These are phyloP conservation scores for Cytospora chrysosperma DNA, from an alignment of 2,329 filamentous ascomycete species.

Conservation along the genomic window DNA sequence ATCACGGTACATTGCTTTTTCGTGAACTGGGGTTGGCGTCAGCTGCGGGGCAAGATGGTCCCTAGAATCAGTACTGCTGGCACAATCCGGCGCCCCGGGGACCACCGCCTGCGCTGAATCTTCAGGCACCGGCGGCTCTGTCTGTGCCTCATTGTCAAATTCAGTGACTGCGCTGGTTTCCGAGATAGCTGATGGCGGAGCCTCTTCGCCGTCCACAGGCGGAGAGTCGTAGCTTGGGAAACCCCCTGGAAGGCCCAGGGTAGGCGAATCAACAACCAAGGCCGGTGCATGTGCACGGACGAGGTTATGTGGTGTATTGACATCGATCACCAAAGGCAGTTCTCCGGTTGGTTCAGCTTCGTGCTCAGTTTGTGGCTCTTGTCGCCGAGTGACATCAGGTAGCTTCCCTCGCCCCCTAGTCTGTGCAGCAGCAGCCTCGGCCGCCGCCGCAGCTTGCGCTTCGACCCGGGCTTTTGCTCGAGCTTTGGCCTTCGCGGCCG, in stretches of 20 bases:
- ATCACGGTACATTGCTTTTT: slow-evolving; percentile 47
- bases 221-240: slow-evolving; percentile 48
- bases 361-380: slow-evolving; percentile 6
- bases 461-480: slow-evolving; percentile 36
- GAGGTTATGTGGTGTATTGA: background rate
- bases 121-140: slow-evolving; percentile 45
- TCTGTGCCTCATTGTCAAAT: slow-evolving; percentile 72
- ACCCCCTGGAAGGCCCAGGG: slow-evolving; percentile 64
- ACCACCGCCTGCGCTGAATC: slow-evolving; percentile 25
- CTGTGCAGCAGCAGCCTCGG: slow-evolving; percentile 18
- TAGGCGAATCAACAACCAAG: slow-evolving; percentile 56
- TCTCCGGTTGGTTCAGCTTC: slow-evolving; percentile 14
- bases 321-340: slow-evolving; percentile 21
- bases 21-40: slow-evolving; percentile 27
- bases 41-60: slow-evolving; percentile 32
- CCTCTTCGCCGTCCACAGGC: slow-evolving; percentile 43
- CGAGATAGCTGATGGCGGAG: slow-evolving; percentile 59
- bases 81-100: slow-evolving; percentile 1
- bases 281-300: slow-evolving; percentile 19
- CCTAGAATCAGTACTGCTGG: background rate
- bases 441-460: slow-evolving; percentile 31
- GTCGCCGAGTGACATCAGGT: background rate
- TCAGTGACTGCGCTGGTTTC: slow-evolving; percentile 62
- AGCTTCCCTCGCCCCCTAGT: slow-evolving; percentile 10
- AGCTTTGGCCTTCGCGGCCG: slow-evolving; percentile 43